phyloP scores from a whole-genome alignment of 352 stramenopile genomes.

The Globisporangium acanthophoron region DNA sequence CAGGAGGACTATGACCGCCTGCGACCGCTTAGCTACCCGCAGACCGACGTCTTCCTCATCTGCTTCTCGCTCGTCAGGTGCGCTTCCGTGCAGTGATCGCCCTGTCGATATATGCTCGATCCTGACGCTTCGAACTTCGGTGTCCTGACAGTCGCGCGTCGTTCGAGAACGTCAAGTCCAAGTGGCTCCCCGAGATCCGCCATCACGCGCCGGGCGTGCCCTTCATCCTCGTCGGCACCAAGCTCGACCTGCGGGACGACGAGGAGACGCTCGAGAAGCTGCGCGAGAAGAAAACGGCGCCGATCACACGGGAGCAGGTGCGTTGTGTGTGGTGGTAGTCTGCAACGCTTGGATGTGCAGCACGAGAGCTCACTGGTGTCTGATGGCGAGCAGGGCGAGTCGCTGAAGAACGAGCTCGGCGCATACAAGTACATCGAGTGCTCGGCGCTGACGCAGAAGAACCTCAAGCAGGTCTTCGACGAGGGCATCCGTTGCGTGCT shows the following conservation, averaged over 20 bases:
- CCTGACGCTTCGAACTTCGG: neutral
- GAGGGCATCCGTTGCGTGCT: conserved; percentile 90
- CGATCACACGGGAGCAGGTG: conserved; percentile 72
- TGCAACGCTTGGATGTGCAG: too few relatives aligned
- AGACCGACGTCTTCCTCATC: conserved; percentile 96
- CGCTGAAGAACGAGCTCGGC: conserved; percentile 85
- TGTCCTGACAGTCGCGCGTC: conserved; percentile 60
- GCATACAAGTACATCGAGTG: conserved; percentile 93
- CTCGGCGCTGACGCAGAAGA: conserved; percentile 91
- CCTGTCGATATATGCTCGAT: too few relatives aligned
- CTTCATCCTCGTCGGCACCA: conserved; percentile 96
- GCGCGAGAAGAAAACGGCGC: conserved; percentile 76
- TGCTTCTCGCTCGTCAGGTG: conserved; percentile 93
- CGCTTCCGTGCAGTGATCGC: neutral
- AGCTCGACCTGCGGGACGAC: conserved; percentile 90
- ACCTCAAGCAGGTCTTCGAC: conserved; percentile 93
- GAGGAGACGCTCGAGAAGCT: conserved; percentile 87
- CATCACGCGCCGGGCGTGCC: conserved; percentile 87
- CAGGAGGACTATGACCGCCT: conserved; percentile 97
- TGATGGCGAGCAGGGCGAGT: conserved; percentile 52
- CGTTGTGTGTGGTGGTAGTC: neutral
- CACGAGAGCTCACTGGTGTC: neutral
- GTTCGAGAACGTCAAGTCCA: conserved; percentile 95
- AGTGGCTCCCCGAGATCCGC: conserved; percentile 90
- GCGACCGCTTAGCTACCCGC: conserved; percentile 92